Evolutionary conservation across 176 grass and related monocot genomes (phyloP).

Genomic region (Echinochloa phyllopogon): DNA sequence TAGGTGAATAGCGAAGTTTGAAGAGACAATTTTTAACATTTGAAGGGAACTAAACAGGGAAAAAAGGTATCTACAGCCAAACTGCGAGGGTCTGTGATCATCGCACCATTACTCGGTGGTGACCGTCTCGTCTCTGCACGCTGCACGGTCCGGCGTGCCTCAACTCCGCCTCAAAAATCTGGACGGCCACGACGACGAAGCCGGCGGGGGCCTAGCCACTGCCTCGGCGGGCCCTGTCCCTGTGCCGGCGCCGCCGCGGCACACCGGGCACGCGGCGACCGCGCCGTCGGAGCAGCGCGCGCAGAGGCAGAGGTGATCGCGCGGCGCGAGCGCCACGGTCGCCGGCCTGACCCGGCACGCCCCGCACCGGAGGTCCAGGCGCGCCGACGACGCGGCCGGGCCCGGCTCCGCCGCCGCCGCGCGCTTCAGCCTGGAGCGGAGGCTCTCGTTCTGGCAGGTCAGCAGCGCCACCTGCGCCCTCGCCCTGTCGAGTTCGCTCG

Average conservation of each 20-base stretch:
- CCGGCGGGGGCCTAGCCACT: background rate
- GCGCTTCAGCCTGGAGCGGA: conserved; percentile 11
- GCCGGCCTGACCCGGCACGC: conserved; percentile 5
- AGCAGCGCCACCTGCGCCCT: conserved; percentile 10
- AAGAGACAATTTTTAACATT: too few relatives aligned
- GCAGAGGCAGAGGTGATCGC: conserved; percentile 22
- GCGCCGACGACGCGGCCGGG: background rate
- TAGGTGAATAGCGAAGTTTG: too few relatives aligned
- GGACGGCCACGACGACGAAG: background rate
- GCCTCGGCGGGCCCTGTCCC: background rate
- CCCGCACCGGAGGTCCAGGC: background rate
- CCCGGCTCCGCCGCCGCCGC: background rate
- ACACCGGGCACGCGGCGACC: background rate
- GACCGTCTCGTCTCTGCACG: background rate
- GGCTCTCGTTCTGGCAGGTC: conserved; percentile 37
- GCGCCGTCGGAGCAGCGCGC: background rate
- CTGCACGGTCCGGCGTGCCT: too few relatives aligned
- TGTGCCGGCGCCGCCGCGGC: background rate
- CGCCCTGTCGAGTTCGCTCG: conserved; percentile 8
- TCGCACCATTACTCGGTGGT: background rate
- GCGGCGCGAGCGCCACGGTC: background rate
- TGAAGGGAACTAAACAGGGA: too few relatives aligned
- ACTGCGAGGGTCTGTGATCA: too few relatives aligned
- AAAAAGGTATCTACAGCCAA: too few relatives aligned
- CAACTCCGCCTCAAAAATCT: background rate